phyloP scores from a whole-genome alignment of 2,329 filamentous ascomycete species.

The Bretziella fagacearum region DNA sequence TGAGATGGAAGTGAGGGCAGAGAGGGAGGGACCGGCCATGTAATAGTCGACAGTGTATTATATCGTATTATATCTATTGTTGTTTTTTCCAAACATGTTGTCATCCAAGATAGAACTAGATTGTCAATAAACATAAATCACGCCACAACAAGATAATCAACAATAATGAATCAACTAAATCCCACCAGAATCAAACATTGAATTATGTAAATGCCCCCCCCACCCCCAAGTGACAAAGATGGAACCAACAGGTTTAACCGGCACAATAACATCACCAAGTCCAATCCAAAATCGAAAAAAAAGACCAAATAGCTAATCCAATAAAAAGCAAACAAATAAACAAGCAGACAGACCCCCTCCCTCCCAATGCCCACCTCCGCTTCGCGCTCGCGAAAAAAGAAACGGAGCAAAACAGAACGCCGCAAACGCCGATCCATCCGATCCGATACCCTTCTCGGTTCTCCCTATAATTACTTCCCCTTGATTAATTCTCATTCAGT shows the following conservation, averaged over 20 bases:
- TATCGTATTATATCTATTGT: too few relatives aligned
- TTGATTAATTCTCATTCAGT: not conserved
- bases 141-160: too few relatives aligned
- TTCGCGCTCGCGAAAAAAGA: not conserved
- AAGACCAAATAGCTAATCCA: not conserved
- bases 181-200: too few relatives aligned
- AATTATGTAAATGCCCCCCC: too few relatives aligned
- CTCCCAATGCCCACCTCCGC: not conserved
- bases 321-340: constrained; percentile 4
- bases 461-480: not conserved
- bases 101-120: too few relatives aligned
- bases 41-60: not conserved
- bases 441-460: not conserved
- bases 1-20: not conserved
- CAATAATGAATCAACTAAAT: too few relatives aligned
- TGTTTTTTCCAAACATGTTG: too few relatives aligned
- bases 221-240: too few relatives aligned
- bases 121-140: too few relatives aligned
- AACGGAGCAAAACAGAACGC: constrained; percentile 3
- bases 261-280: too few relatives aligned
- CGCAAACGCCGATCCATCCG: not conserved
- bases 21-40: not conserved
- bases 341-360: not conserved
- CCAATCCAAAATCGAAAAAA: not conserved
- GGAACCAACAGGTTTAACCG: too few relatives aligned